Evolutionary conservation across 345 rosid species (phyloP), one percentile per base, ranked within the genome.

Genomic region (Aurinia saxatilis): DNA sequence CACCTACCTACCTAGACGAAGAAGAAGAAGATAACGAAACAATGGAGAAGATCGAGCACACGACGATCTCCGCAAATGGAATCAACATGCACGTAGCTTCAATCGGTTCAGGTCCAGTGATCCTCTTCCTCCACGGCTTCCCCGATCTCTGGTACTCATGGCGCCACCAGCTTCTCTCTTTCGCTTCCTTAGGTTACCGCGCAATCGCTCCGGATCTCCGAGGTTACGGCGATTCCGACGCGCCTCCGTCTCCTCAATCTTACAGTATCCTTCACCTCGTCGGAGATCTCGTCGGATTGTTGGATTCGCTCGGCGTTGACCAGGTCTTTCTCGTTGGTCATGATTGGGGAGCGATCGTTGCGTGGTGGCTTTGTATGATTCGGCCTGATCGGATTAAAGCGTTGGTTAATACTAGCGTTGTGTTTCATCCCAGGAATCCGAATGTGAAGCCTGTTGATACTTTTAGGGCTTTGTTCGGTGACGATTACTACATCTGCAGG

Each of bases 141-240:
- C 92, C 92, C 2, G 85, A 85, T 53, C 83, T 85, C 47, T 81
- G 92, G 88, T 85, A 85, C 66, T 73, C 88, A 7, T 87, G 95
- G 95, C 81, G 88, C 5, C 88, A 79, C 82, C 95, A 86, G 76
- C 81, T 86, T 13, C 79, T 82, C 40, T 52, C 80, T 7, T 77
- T 87, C 40, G 80, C 95, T 3, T 39, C 74, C 14, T 61, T 78
- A 5, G 90, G 90, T 44, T 87, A 80, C 80, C 77, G 86, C 0
- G 78, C 84, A 53, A 66, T 84, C 34, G 95, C 95, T 36, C 95
- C 88, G 6, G 90, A 87, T 74, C 95, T 87, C 17, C 84, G 95
- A 21, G 90, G 95, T 2, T 84, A 53, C 45, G 90, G 90, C 10
- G 86, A 82, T 66, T 78, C 90, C 13, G 95, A 84, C 25, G 77